phyloP scores from a whole-genome alignment of 2,329 filamentous ascomycete genomes.

The Xylariaceae sp. region DNA sequence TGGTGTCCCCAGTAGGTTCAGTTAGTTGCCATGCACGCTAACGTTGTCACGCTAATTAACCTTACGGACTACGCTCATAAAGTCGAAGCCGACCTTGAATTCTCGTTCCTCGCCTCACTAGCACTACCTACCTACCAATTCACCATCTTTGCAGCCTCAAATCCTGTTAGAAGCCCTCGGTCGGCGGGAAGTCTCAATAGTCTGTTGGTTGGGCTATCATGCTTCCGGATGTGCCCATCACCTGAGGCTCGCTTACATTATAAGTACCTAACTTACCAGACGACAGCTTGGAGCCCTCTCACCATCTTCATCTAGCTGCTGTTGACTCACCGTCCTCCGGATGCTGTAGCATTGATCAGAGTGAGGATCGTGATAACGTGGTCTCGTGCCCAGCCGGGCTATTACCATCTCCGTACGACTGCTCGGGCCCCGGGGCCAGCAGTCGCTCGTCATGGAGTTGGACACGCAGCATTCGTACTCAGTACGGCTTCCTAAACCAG shows the following conservation, averaged over 20 bases:
- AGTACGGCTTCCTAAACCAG: slow-evolving; percentile 53
- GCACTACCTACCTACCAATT: background rate
- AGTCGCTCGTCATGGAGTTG: slow-evolving; percentile 36
- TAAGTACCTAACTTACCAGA: background rate
- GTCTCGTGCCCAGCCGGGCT: background rate
- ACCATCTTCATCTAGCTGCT: background rate
- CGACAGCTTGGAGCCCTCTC: background rate
- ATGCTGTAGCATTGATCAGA: background rate
- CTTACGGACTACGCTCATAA: background rate
- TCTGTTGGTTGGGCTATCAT: background rate
- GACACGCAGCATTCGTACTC: slow-evolving; percentile 43
- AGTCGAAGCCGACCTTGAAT: background rate
- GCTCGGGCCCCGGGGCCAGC: background rate
- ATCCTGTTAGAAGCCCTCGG: background rate
- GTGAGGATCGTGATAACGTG: background rate
- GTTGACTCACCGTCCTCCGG: background rate
- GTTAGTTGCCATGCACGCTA: too few species aligned
- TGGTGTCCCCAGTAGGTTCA: too few species aligned
- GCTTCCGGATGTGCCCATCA: background rate
- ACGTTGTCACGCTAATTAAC: too few species aligned
- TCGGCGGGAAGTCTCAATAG: background rate
- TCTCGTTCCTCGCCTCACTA: background rate
- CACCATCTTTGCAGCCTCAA: background rate
- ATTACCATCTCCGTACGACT: background rate
- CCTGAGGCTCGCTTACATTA: background rate